Conservation (phyloP, 148 eudicot species). For the Silene uniflora region DNA sequence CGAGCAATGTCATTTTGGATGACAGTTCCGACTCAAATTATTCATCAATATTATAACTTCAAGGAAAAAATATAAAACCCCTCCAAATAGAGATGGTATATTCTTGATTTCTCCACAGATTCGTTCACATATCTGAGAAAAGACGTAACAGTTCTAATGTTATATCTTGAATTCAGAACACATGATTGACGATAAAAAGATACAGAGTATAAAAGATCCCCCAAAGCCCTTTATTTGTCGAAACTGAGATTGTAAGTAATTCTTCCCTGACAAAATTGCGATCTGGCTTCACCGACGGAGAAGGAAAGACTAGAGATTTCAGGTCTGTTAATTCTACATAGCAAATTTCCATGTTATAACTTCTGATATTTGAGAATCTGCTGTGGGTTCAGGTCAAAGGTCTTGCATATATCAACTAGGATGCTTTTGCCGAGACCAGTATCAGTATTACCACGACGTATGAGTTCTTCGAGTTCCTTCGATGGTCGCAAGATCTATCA, state of each 20-base stretch:
- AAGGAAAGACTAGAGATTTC: conserved; percentile 1
- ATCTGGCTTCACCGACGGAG: not conserved
- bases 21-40: no score
- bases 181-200: not conserved
- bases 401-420: conserved; percentile 58
- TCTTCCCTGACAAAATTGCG: conserved; percentile 7
- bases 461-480: conserved; percentile 59
- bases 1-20: no score
- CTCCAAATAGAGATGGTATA: not conserved
- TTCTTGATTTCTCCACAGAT: not conserved
- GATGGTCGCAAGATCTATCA: conserved; percentile 67
- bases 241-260: not conserved
- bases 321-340: conserved; percentile 7
- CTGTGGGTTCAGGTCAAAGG: conserved; percentile 49
- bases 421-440: conserved; percentile 52
- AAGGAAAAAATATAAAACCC: not conserved
- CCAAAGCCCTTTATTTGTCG: conserved; percentile 10
- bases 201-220: not conserved
- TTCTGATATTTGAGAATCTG: conserved; percentile 65
- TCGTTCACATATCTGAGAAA: not conserved
- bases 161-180: not conserved
- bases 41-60: no score
- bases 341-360: conserved; percentile 13
- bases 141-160: not conserved
- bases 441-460: conserved; percentile 30